Evolutionary conservation across 805 yeast genomes (phyloP).

Genomic region (Yarrowia keelungensis): DNA sequence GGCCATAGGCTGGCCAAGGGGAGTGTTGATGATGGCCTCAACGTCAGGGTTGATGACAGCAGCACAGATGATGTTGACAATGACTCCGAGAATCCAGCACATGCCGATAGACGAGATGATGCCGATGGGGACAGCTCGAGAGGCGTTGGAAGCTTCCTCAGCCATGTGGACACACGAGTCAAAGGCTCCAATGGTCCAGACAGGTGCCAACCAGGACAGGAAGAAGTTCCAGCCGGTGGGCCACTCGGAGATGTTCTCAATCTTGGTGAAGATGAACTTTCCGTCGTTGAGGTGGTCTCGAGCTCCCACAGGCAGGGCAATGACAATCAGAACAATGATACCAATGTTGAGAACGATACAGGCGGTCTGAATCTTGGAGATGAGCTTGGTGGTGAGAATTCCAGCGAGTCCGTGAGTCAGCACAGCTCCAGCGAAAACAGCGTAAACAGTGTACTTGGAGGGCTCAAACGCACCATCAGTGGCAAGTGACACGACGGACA

Average conservation of each 20-base stretch:
- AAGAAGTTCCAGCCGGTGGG: conserved; percentile 64
- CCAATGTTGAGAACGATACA: conserved; percentile 63
- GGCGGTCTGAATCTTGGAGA: conserved; percentile 65
- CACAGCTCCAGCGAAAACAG: conserved; percentile 69
- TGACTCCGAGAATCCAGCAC: conserved; percentile 67
- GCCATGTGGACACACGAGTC: conserved; percentile 77
- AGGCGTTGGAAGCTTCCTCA: conserved; percentile 71
- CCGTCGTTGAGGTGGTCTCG: conserved; percentile 56
- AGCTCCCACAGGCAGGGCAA: conserved; percentile 44
- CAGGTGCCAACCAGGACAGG: conserved; percentile 66
- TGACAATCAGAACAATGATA: conserved; percentile 58
- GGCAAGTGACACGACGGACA: conserved; percentile 51
- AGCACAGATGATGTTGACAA: conserved; percentile 59
- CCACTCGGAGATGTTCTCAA: conserved; percentile 62
- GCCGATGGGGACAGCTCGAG: conserved; percentile 69
- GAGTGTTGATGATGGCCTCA: conserved; percentile 53
- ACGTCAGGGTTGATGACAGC: conserved; percentile 61
- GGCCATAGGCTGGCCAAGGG: conserved; percentile 68
- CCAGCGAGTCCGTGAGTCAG: conserved; percentile 61
- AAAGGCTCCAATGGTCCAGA: conserved; percentile 79
- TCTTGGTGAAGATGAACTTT: conserved; percentile 61
- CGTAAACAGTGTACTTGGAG: conserved; percentile 63
- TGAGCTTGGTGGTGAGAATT: conserved; percentile 61
- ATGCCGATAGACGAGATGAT: conserved; percentile 64
- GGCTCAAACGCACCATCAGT: conserved; percentile 63